phyloP scores from a whole-genome alignment of 306 rosid genomes.

The Macrotyloma uniflorum region DNA sequence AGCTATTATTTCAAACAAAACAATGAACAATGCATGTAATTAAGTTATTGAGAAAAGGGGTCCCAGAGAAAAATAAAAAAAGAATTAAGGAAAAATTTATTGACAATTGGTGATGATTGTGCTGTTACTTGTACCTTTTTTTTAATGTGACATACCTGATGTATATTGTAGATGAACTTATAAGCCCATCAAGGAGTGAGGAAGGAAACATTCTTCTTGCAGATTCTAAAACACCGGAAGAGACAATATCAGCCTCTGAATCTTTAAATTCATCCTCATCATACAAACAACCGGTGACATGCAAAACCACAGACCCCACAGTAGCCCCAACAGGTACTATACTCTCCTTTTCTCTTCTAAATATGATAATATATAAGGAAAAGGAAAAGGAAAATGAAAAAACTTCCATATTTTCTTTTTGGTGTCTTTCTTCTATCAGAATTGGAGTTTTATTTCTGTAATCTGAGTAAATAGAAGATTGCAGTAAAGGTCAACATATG shows the following conservation, averaged over 20 bases:
- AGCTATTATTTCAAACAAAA: slow-evolving; percentile 16
- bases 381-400: background rate
- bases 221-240: slow-evolving; percentile 55
- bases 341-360: background rate
- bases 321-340: slow-evolving; percentile 47
- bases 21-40: background rate
- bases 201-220: slow-evolving; percentile 43
- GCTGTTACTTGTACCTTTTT: slow-evolving; percentile 3
- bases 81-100: slow-evolving; percentile 15
- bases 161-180: slow-evolving; percentile 47
- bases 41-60: slow-evolving; percentile 31
- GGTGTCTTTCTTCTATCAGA: background rate
- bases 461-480: background rate
- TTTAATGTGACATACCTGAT: background rate
- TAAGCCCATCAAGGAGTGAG: slow-evolving; percentile 49
- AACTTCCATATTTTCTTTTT: background rate
- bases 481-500: background rate
- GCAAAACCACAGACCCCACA: slow-evolving; percentile 44
- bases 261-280: slow-evolving; percentile 73
- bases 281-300: slow-evolving; percentile 48
- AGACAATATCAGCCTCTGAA: slow-evolving; percentile 52
- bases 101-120: slow-evolving; percentile 31
- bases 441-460: background rate
- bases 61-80: slow-evolving; percentile 30
- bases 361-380: background rate